Evolutionary conservation across 768 basidiomycete genomes (phyloP), one percentile per base, ranked within the genome.

Genomic region (Termitomyces sp.): DNA sequence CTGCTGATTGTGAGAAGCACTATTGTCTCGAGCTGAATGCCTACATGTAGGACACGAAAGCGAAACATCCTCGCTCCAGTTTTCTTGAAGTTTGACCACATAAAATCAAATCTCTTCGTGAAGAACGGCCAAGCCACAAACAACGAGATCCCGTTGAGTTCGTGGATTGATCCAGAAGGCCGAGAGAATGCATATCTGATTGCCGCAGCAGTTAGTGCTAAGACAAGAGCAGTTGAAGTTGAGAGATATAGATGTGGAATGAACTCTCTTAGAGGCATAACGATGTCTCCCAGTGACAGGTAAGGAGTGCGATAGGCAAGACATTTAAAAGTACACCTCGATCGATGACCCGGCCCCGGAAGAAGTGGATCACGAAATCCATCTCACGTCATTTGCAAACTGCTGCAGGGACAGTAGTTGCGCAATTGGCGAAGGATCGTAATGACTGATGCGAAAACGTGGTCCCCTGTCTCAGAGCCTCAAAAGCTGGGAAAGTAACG

Each of bases 41-140:
- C 7, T 59, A 71, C 71, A 59, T 71, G 68, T 5, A 72, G 60
- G 18, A 72, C 68, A 18, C 64, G 59, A 55, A 74, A 74, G 20
- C 64, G 67, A 52, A 74, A 74, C 28, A 68, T 64, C 9, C 66
- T 66, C 5, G 63, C 55, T 5, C 63, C 55, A 5, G 64, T 65
- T 20, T 61, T 61, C 50, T 57, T 62, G 61, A 74, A 72, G 48
- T 70, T 68, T 1, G 58, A 51, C 62, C 64, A 57, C 12, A 74
- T 53, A 48, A 72, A 73, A 52, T 74, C 71, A 46, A 69, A 70
- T 12, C 73, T 63, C 47, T 66, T 68, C 28, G 68, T 63, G 56
- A 74, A 74, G 63, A 74, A 74, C 4, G 67, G 55, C 70, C 72
- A 73, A 12, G 71, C 69, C 18, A 64, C 68, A 40, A 70, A 35